phyloP scores from a whole-genome alignment of 371 early-diverging fungal genomes.

The Mortierella sp. region DNA sequence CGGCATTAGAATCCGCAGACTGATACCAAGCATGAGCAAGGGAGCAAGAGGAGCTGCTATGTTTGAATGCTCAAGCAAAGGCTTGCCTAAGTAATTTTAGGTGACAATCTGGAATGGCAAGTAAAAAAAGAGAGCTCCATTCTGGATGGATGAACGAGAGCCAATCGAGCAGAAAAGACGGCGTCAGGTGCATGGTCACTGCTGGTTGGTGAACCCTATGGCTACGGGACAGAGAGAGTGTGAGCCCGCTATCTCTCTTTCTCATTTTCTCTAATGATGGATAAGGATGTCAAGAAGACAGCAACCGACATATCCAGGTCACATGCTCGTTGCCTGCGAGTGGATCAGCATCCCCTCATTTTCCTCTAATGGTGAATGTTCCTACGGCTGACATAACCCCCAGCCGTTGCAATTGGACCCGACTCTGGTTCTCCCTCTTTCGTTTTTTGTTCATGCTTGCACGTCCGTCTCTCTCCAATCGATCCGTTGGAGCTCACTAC shows the following conservation, averaged over 20 bases:
- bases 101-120: neutral
- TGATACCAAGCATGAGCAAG: too few relatives aligned
- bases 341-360: neutral
- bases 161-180: conserved; percentile 13
- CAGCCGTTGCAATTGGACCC: neutral
- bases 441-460: neutral
- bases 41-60: too few relatives aligned
- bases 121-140: neutral
- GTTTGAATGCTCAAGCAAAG: too few relatives aligned
- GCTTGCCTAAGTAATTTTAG: neutral
- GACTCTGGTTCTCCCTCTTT: neutral
- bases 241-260: neutral
- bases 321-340: neutral
- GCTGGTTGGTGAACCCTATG: conserved; percentile 13
- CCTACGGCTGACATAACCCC: neutral
- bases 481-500: neutral
- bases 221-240: neutral
- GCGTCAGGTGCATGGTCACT: conserved; percentile 12
- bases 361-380: neutral
- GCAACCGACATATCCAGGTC: neutral
- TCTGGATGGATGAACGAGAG: conserved; percentile 13
- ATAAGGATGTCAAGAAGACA: neutral
- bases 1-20: too few relatives aligned
- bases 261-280: neutral
- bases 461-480: neutral